These are phyloP conservation scores for Serendipita sp. DNA, from an alignment of 768 basidiomycete species.

Conservation along the genomic window DNA sequence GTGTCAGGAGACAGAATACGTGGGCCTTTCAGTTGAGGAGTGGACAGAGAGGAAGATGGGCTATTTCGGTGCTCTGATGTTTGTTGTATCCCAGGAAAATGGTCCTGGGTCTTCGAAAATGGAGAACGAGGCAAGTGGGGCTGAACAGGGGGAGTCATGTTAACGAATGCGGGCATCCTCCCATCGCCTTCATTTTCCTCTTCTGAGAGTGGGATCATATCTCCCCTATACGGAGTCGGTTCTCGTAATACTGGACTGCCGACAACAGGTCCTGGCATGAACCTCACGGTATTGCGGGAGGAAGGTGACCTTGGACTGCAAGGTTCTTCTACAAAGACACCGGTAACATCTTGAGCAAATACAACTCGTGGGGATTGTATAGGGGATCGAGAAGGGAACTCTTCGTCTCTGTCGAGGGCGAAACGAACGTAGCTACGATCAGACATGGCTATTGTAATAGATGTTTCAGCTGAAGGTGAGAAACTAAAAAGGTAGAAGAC, in stretches of 20 bases:
- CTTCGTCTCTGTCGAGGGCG: background rate
- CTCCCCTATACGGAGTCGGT: background rate
- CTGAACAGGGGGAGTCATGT: too few species aligned
- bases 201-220: background rate
- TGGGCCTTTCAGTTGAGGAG: too few species aligned
- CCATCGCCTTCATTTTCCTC: constrained; percentile 14
- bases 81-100: too few species aligned
- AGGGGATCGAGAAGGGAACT: background rate
- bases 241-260: background rate
- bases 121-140: too few species aligned
- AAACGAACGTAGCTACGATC: constrained; percentile 2
- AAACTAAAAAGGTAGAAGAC: background rate
- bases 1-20: background rate
- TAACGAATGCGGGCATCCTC: background rate
- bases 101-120: too few species aligned
- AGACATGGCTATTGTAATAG: background rate
- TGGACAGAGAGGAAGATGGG: too few species aligned
- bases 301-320: background rate
- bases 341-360: background rate
- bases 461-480: background rate
- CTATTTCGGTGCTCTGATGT: too few species aligned
- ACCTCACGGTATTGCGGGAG: background rate
- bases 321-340: background rate
- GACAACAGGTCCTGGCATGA: background rate
- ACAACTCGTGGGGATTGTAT: background rate